A percentile compares a stretch with the other conserved stretches of the same genome.
Conservation (phyloP, 2,329 filamentous ascomycete species). For the Elsinoe necatrix region DNA sequence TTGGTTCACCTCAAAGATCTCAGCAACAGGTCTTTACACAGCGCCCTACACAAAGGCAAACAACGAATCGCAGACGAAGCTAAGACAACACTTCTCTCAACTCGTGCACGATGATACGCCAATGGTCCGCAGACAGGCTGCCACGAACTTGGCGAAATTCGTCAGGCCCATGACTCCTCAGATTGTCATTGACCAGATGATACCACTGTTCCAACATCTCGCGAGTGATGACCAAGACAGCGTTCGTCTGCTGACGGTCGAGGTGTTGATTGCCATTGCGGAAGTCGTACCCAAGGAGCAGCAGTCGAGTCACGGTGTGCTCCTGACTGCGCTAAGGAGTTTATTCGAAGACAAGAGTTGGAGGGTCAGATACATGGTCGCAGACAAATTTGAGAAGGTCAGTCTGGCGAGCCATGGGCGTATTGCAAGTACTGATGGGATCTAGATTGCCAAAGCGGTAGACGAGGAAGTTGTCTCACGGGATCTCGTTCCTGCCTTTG, state of each 20-base stretch:
- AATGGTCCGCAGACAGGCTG: slow-evolving; percentile 95
- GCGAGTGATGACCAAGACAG: slow-evolving; percentile 96
- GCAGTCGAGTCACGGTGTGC: slow-evolving; percentile 87
- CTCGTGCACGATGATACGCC: slow-evolving; percentile 97
- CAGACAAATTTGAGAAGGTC: slow-evolving; percentile 95
- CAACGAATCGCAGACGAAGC: slow-evolving; percentile 75
- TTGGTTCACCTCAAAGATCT: slow-evolving; percentile 99
- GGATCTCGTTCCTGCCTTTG: slow-evolving; percentile 91
- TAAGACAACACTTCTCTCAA: slow-evolving; percentile 83
- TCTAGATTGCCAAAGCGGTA: slow-evolving; percentile 91
- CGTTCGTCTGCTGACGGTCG: slow-evolving; percentile 88
- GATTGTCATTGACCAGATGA: slow-evolving; percentile 96
- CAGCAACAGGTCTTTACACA: slow-evolving; percentile 90
- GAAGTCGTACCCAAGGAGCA: slow-evolving; percentile 98
- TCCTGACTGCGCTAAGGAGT: slow-evolving; percentile 81
- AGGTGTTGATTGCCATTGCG: slow-evolving; percentile 91
- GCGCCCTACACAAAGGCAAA: slow-evolving; percentile 88
- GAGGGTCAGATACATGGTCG: slow-evolving; percentile 98
- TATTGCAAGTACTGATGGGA: not conserved
- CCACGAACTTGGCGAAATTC: slow-evolving; percentile 94
- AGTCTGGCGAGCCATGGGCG: slow-evolving; percentile 10
- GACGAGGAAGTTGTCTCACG: slow-evolving; percentile 92
- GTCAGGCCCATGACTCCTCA: slow-evolving; percentile 91
- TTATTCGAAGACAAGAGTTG: slow-evolving; percentile 99
- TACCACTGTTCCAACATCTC: slow-evolving; percentile 94